Evolutionary conservation across 345 rosid genomes (phyloP).

Genomic region (Litchi chinensis): DNA sequence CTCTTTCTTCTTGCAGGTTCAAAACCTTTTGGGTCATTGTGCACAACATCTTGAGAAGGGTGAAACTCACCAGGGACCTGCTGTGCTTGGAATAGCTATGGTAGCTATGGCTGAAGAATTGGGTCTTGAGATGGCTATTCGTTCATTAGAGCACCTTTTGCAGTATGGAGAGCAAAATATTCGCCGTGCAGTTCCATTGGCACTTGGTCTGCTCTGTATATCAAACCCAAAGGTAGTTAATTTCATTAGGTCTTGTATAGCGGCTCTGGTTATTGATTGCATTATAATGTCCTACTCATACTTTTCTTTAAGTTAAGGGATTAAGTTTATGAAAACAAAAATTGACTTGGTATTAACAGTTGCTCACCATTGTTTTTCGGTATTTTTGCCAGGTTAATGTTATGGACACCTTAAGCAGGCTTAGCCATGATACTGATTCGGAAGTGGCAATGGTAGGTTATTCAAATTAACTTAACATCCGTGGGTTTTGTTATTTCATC

Average conservation of each 20-base stretch:
- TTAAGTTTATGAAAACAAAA: background rate
- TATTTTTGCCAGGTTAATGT: conserved; percentile 70
- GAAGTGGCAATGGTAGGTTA: conserved; percentile 92
- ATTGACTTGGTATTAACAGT: background rate
- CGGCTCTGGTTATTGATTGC: background rate
- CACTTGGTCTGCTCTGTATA: conserved; percentile 96
- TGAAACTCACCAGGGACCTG: conserved; percentile 91
- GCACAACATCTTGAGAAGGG: conserved; percentile 88
- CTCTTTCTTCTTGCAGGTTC: conserved; percentile 54
- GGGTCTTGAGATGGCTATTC: conserved; percentile 96
- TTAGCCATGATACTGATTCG: conserved; percentile 94
- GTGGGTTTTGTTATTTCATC: conserved; percentile 1
- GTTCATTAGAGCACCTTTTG: conserved; percentile 87
- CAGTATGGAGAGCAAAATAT: conserved; percentile 94
- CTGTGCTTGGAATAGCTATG: conserved; percentile 97
- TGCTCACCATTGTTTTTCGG: background rate
- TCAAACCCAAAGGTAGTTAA: conserved; percentile 88
- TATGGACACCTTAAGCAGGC: conserved; percentile 95
- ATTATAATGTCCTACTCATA: background rate
- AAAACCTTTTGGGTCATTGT: conserved; percentile 88
- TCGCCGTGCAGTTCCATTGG: conserved; percentile 90
- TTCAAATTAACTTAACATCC: background rate
- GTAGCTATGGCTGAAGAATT: conserved; percentile 98
- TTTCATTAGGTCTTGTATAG: conserved; percentile 3
- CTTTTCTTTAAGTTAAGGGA: background rate